A percentile compares a stretch with the other conserved stretches of the same genome.
These are phyloP conservation scores for Taphrina flavorubra DNA, from an alignment of 1,139 yeast species.

Conservation along the genomic window DNA sequence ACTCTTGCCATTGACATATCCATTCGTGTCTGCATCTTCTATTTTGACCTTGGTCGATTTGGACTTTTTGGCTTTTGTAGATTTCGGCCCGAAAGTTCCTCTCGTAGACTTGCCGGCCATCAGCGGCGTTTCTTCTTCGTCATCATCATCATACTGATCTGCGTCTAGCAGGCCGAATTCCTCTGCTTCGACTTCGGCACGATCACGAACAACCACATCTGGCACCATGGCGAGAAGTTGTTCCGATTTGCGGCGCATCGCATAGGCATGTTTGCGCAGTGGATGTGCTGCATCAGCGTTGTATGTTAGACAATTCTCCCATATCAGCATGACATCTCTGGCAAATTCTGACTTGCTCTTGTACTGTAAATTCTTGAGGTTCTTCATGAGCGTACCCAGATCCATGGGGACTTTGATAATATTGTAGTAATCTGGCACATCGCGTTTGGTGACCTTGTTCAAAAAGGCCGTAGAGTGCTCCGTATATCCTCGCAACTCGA, in stretches of 20 bases:
- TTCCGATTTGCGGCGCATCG: constrained; percentile 90
- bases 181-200: constrained; percentile 87
- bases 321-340: constrained; percentile 88
- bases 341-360: constrained; percentile 85
- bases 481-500: constrained; percentile 87
- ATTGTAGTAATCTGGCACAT: constrained; percentile 93
- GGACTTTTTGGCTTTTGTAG: constrained; percentile 36
- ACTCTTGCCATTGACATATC: background rate
- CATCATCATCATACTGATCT: constrained; percentile 30
- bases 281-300: constrained; percentile 96
- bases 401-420: constrained; percentile 96
- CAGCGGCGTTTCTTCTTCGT: constrained; percentile 12
- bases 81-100: constrained; percentile 37
- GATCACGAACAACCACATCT: constrained; percentile 76
- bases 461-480: constrained; percentile 96
- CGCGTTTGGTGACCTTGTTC: constrained; percentile 92
- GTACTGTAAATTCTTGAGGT: constrained; percentile 79
- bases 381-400: constrained; percentile 88
- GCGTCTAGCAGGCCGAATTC: constrained; percentile 53
- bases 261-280: constrained; percentile 86
- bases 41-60: constrained; percentile 1
- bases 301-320: constrained; percentile 92
- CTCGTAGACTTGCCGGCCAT: constrained; percentile 34
- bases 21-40: constrained; percentile 14
- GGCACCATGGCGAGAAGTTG: constrained; percentile 84